Evolutionary conservation across 2,329 filamentous ascomycete genomes (phyloP).

Genomic region (Neocatenulostroma microsporum): DNA sequence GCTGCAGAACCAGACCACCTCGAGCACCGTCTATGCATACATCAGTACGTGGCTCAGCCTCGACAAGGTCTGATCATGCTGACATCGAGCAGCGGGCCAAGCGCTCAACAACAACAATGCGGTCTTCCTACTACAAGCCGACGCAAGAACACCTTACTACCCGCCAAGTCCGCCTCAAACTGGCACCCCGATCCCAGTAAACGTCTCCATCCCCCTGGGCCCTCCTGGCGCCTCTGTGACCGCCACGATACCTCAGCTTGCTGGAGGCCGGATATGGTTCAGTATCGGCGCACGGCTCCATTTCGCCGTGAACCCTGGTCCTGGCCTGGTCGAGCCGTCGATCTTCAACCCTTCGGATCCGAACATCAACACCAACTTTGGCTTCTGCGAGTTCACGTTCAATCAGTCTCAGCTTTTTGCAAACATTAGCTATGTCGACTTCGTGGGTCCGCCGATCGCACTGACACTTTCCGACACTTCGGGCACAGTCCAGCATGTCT

Average conservation of each 20-base stretch:
- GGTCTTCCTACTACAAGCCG: slow-evolving; percentile 28
- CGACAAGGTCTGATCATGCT: not conserved
- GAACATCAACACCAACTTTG: slow-evolving; percentile 40
- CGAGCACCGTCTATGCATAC: slow-evolving; percentile 29
- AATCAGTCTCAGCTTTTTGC: slow-evolving; percentile 42
- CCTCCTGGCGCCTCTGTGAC: slow-evolving; percentile 27
- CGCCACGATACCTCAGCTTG: slow-evolving; percentile 29
- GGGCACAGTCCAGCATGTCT: slow-evolving; percentile 41
- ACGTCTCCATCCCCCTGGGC: slow-evolving; percentile 40
- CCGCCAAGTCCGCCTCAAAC: slow-evolving; percentile 26
- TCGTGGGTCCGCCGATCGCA: slow-evolving; percentile 37
- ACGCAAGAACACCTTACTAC: slow-evolving; percentile 30
- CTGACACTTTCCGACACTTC: slow-evolving; percentile 31
- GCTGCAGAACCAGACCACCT: slow-evolving; percentile 28
- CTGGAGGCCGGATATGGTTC: slow-evolving; percentile 33
- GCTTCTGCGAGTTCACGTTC: slow-evolving; percentile 39
- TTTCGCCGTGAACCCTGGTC: slow-evolving; percentile 31
- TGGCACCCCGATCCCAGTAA: slow-evolving; percentile 29
- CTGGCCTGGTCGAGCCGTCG: slow-evolving; percentile 31
- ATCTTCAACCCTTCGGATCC: slow-evolving; percentile 35
- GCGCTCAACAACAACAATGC: slow-evolving; percentile 29
- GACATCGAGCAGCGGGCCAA: slow-evolving; percentile 22
- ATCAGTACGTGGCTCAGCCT: slow-evolving; percentile 41
- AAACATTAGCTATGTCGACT: slow-evolving; percentile 36
- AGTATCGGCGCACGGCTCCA: slow-evolving; percentile 25